Conservation (phyloP, 2,329 filamentous ascomycete genomes). For the Alternaria ethzedia region DNA sequence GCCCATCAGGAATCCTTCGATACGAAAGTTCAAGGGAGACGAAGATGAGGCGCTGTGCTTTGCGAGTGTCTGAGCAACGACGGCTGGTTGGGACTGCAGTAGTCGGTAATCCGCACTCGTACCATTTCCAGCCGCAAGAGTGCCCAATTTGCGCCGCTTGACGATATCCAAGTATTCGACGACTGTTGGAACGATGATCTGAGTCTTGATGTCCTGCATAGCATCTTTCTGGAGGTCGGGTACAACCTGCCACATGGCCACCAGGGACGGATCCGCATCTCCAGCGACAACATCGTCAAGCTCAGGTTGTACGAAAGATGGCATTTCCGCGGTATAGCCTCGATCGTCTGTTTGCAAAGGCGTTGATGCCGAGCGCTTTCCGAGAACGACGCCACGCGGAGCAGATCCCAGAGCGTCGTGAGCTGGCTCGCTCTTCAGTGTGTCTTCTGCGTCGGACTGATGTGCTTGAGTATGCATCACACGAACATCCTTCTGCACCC, state of each 20-base stretch:
- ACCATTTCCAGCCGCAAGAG: background rate
- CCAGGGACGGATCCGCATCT: background rate
- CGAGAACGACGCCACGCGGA: background rate
- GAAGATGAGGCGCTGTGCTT: background rate
- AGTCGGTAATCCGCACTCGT: background rate
- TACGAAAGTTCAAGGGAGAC: background rate
- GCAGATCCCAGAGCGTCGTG: background rate
- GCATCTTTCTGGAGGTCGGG: background rate
- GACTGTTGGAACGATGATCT: background rate
- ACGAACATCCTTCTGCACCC: background rate
- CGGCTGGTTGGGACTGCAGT: background rate
- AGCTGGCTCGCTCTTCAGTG: background rate
- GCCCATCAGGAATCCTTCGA: background rate
- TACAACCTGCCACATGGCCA: background rate
- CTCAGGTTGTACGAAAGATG: background rate
- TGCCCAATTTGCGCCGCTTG: background rate
- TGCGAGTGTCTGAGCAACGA: background rate
- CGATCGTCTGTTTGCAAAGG: background rate
- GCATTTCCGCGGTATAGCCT: background rate
- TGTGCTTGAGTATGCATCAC: background rate
- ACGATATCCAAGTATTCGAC: background rate
- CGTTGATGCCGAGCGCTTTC: background rate
- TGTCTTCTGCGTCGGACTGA: background rate
- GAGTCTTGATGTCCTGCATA: background rate
- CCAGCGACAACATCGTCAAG: background rate